Conservation (phyloP, 331 rosid species). For the Erythrophleum ivorense region DNA sequence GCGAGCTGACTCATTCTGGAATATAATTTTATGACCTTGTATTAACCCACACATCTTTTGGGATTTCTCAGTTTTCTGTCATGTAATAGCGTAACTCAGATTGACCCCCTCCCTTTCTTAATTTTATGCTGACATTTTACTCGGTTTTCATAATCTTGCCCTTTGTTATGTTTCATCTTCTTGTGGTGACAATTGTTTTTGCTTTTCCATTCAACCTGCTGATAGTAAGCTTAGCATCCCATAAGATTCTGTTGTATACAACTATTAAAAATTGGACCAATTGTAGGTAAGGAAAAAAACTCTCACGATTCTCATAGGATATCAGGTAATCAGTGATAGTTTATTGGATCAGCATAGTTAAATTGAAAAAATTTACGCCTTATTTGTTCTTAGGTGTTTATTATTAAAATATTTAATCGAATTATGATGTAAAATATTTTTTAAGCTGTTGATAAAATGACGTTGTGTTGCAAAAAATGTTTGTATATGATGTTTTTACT, state of each 20-base stretch:
- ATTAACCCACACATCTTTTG: slow-evolving; percentile 32
- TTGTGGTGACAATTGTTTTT: neutral
- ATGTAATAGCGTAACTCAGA: slow-evolving; percentile 38
- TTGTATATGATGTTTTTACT: too few relatives aligned
- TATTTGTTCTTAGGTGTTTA: too few relatives aligned
- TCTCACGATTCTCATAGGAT: neutral
- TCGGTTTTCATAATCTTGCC: slow-evolving; percentile 18
- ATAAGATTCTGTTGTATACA: neutral
- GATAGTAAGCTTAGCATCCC: neutral
- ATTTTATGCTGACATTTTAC: slow-evolving; percentile 40
- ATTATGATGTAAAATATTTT: too few relatives aligned
- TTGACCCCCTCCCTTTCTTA: neutral
- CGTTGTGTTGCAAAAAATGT: too few relatives aligned
- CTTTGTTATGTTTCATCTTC: slow-evolving; percentile 3
- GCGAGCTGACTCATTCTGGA: slow-evolving; percentile 38
- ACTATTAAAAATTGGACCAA: neutral
- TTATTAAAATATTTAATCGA: too few relatives aligned
- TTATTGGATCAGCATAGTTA: too few relatives aligned
- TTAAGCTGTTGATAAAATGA: too few relatives aligned
- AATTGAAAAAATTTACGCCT: too few relatives aligned
- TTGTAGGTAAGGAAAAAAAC: neutral
- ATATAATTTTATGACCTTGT: slow-evolving; percentile 36
- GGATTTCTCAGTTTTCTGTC: slow-evolving; percentile 41
- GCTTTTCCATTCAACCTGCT: neutral
- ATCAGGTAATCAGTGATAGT: neutral